These are phyloP conservation scores for Saturnispora hagleri DNA, from an alignment of 805 yeast genomes.

Conservation along the genomic window DNA sequence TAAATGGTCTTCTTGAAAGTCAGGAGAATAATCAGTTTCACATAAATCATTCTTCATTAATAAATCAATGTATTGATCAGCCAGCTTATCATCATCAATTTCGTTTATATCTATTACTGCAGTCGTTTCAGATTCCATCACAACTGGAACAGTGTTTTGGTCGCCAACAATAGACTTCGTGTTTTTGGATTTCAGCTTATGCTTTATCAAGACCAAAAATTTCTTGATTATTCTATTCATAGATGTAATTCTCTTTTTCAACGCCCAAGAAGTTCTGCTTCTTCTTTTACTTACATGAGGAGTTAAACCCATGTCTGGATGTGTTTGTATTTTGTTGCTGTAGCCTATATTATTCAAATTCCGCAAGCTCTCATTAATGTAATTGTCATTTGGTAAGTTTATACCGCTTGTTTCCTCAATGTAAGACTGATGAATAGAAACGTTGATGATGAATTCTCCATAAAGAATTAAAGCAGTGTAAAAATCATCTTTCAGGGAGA, in stretches of 20 bases:
- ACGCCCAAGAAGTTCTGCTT: not conserved
- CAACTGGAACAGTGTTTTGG: not conserved
- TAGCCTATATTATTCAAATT: conserved; percentile 16
- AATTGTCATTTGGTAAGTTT: conserved; percentile 41
- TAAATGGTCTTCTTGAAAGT: not conserved
- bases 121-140: not conserved
- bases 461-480: conserved; percentile 50
- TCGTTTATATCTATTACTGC: not conserved
- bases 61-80: conserved; percentile 1
- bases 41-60: not conserved
- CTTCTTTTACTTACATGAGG: not conserved
- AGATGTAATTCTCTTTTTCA: not conserved
- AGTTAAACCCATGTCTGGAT: conserved; percentile 21
- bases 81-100: conserved; percentile 5
- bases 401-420: conserved; percentile 48
- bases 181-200: not conserved
- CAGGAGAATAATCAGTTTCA: not conserved
- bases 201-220: not conserved
- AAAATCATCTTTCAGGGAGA: conserved; percentile 51
- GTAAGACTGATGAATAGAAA: conserved; percentile 59
- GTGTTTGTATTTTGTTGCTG: conserved; percentile 17
- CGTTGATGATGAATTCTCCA: conserved; percentile 56
- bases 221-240: not conserved
- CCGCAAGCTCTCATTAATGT: conserved; percentile 33
- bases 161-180: not conserved